These are phyloP conservation scores for Neurospora sp. DNA, from an alignment of 2,329 filamentous ascomycete species.

Conservation along the genomic window DNA sequence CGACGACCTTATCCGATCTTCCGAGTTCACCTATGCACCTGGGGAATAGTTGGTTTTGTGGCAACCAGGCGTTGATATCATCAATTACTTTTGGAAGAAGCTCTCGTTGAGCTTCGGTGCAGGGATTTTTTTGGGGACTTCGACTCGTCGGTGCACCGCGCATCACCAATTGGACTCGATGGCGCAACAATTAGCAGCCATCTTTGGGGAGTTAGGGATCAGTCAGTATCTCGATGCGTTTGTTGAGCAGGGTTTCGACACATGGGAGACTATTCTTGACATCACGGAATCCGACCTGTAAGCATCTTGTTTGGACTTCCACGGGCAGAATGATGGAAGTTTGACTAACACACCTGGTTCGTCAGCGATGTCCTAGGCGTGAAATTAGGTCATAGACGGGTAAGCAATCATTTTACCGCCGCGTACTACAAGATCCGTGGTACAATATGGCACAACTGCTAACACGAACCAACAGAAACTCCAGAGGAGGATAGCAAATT, in stretches of 20 bases:
- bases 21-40: not conserved
- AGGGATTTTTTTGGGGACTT: not conserved
- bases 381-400: constrained; percentile 71
- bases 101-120: not conserved
- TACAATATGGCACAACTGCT: constrained; percentile 1
- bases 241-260: constrained; percentile 72
- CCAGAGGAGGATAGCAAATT: constrained; percentile 73
- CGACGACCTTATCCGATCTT: not conserved
- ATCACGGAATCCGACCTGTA: constrained; percentile 79
- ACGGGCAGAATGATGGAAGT: not conserved
- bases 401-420: constrained; percentile 31
- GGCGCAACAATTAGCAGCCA: constrained; percentile 52
- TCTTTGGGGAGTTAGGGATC: constrained; percentile 68
- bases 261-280: constrained; percentile 74
- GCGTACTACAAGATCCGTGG: not conserved
- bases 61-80: not conserved
- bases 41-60: not conserved
- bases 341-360: constrained; percentile 7
- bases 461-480: constrained; percentile 49
- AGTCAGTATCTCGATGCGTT: constrained; percentile 67
- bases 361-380: constrained; percentile 61
- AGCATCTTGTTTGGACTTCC: constrained; percentile 19
- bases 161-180: constrained; percentile 28
- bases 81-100: not conserved
- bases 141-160: not conserved